These are phyloP conservation scores for Coprinopsis cinerea DNA, from an alignment of 768 basidiomycete genomes.

Conservation along the genomic window DNA sequence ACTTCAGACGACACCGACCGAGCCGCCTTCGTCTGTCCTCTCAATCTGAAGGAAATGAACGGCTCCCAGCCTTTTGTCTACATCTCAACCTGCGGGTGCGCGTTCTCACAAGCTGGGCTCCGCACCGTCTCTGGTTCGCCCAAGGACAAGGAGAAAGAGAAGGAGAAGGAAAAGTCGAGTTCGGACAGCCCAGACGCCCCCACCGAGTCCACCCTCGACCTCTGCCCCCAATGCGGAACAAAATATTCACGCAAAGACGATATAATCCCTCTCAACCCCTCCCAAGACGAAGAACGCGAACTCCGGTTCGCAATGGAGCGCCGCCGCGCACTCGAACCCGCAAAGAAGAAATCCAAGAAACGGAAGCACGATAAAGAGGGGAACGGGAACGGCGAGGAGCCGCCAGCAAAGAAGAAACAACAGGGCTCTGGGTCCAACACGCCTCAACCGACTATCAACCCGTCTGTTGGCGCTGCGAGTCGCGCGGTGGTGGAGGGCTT, in stretches of 20 bases:
- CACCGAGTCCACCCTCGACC: constrained; percentile 31
- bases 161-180: constrained; percentile 24
- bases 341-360: constrained; percentile 58
- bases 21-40: constrained; percentile 82
- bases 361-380: constrained; percentile 35
- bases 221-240: constrained; percentile 74
- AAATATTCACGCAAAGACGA: constrained; percentile 58
- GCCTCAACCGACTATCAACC: constrained; percentile 38
- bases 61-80: constrained; percentile 87
- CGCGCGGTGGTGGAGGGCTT: constrained; percentile 67
- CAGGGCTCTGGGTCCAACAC: constrained; percentile 22
- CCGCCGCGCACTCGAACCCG: constrained; percentile 48
- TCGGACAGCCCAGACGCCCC: constrained; percentile 17
- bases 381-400: constrained; percentile 28
- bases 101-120: constrained; percentile 82
- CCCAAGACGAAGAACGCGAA: constrained; percentile 54
- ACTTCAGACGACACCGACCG: constrained; percentile 34
- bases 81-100: constrained; percentile 80
- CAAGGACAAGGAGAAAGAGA: constrained; percentile 16
- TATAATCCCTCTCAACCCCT: constrained; percentile 63
- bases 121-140: constrained; percentile 48
- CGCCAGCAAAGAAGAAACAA: constrained; percentile 44
- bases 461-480: constrained; percentile 50
- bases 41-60: constrained; percentile 93
- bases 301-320: constrained; percentile 53